Evolutionary conservation across 176 grass and related monocot genomes (phyloP), one percentile per base, ranked within the genome.

Genomic region (Elaeis guineensis): DNA sequence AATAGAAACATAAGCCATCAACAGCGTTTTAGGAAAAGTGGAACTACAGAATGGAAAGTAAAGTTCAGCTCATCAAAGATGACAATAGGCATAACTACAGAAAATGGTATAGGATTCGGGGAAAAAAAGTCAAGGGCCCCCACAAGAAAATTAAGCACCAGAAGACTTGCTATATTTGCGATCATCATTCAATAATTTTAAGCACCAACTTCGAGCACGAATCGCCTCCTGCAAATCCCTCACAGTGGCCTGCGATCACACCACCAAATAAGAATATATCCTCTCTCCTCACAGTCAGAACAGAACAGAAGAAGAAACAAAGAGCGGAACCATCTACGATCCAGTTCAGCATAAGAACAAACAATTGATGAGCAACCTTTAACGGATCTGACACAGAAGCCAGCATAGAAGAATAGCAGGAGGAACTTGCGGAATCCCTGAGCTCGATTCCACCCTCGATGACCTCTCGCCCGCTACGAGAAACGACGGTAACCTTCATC

Each of bases 391-490:
- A 52, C 29, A 0, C 17, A 25, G 17, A 54, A 72, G 22, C 14
- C 8, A 6, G 4, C 7, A 15, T 6, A 11, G 28, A 30, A 12
- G 35, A 44, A 44, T 44, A 44, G 35, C 11, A 14, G 35, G 35
- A 32, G 17, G 12, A 17, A 25, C 52, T 53, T 75, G 87, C 83
- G 51, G 68, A 75, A 62, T 88, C 92, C 49, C 55, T 30, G 78
- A 97, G 75, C 55, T 97, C 83, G 72, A 97, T 57, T 55, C 92
- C 87, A 25, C 87, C 87, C 80, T 71, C 91, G 87, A 97, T 72
- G 35, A 88, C 48, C 83, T 97, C 92, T 61, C 78, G 75, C 49
- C 83, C 87, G 54, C 75, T 90, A 19, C 87, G 87, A 55, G 87
- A 85, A 67, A 85, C 83, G 11, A 97, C 70, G 6, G 44, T 44